Evolutionary conservation across 1,139 yeast species (phyloP).

Genomic region (Yamadazyma sp.): DNA sequence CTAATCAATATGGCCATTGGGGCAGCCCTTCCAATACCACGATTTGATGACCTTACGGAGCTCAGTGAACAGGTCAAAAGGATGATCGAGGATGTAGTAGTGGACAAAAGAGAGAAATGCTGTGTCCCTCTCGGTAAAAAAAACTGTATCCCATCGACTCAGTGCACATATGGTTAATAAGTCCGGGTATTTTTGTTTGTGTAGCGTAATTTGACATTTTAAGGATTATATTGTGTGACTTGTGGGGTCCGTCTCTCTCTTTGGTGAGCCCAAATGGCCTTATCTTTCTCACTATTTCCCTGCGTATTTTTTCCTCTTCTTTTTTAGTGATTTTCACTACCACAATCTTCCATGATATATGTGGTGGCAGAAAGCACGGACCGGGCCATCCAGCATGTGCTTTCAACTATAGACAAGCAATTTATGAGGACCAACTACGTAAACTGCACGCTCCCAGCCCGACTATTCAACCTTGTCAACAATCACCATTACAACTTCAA

Average conservation of each 20-base stretch:
- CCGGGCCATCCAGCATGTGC: slow-evolving; percentile 10
- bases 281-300: too few relatives aligned
- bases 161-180: not conserved
- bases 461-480: slow-evolving; percentile 13
- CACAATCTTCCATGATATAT: slow-evolving; percentile 7
- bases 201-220: too few relatives aligned
- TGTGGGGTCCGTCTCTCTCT: too few relatives aligned
- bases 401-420: slow-evolving; percentile 6
- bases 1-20: slow-evolving; percentile 3
- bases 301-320: not conserved
- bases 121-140: not conserved
- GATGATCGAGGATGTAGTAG: slow-evolving; percentile 2
- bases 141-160: not conserved
- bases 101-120: slow-evolving; percentile 7
- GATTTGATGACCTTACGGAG: slow-evolving; percentile 4
- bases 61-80: slow-evolving; percentile 7
- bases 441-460: slow-evolving; percentile 19
- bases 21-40: slow-evolving; percentile 3
- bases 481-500: slow-evolving; percentile 9
- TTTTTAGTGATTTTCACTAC: not conserved
- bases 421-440: slow-evolving; percentile 14
- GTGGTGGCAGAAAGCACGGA: slow-evolving; percentile 8
- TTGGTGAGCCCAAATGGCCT: too few relatives aligned
- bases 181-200: too few relatives aligned
- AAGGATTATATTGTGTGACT: too few relatives aligned